Base-by-base conservation (phyloP, 1,284 basidiomycete species). In the Boletus mariae region DNA sequence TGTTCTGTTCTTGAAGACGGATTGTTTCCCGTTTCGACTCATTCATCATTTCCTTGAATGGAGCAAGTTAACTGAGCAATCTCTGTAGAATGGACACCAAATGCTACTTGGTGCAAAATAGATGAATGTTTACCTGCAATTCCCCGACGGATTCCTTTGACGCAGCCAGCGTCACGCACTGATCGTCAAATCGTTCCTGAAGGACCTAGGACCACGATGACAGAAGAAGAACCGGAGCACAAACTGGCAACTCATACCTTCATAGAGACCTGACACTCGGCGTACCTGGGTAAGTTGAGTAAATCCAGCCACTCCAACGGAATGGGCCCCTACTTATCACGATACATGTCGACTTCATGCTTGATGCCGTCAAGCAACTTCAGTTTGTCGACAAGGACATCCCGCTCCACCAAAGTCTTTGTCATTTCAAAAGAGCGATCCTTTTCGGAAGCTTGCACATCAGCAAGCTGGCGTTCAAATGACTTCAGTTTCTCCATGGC, bases 161-260 rank as follows among this genome's bases (percentile, higher is more conserved):
- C 17, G 82, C 63, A 35, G 74, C 71, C 44, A 82, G 61, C 7
- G 78, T 78, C 11, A 80, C 67, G 0, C 73, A 64, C 58, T 84
- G 82, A 15, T 82, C 76, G 15, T 84, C 82, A 52, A 80, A 80
- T n/a, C 81, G 74, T 52, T 85, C 82, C 62, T 84, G 80, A 8
- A 85, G 68, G 25, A 74, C 66, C 78, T 83, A 58, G 15, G 20
- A 44, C 25, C 6, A 17, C 31, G 11, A 7, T 58, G 32, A 26
- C n/a, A 49, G 52, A 23, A 40, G 46, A 51, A 20, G 23, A 28
- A 2, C 35, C 2, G 15, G 9, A 25, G 23, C 6, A 42, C 28
- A n/a, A 13, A 42, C 12, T 31, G 4, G 11, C 13, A 34, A 47
- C 8, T n/a, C 58, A 4, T 54, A 67, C 71, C 60, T 67, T 61